These are phyloP conservation scores for Amanita phalloides DNA, from an alignment of 768 basidiomycete species.

Conservation along the genomic window DNA sequence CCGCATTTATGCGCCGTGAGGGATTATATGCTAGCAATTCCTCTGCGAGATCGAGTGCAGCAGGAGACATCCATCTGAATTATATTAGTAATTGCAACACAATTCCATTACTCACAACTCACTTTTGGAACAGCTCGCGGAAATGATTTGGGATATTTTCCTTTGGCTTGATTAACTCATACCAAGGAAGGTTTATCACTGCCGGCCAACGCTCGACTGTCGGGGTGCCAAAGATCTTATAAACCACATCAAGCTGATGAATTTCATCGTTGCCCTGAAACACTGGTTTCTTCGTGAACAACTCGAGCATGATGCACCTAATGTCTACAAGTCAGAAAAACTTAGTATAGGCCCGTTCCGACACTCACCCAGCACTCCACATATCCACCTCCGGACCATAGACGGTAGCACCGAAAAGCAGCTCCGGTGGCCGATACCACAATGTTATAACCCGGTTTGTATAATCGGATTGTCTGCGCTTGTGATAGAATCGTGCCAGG, in stretches of 20 bases:
- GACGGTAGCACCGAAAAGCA: conserved; percentile 89
- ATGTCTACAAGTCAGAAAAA: neutral
- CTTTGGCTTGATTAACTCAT: conserved; percentile 92
- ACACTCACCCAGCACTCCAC: conserved; percentile 94
- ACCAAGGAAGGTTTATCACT: conserved; percentile 86
- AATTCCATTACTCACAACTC: conserved; percentile 11
- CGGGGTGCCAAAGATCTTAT: conserved; percentile 86
- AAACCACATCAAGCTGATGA: conserved; percentile 90
- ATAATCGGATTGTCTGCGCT: conserved; percentile 82
- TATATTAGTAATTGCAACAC: neutral
- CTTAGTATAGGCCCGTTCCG: neutral
- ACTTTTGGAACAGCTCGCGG: conserved; percentile 82
- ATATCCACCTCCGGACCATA: conserved; percentile 98
- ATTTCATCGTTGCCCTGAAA: conserved; percentile 99
- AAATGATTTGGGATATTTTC: conserved; percentile 67
- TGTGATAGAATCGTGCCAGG: conserved; percentile 92
- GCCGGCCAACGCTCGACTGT: conserved; percentile 74
- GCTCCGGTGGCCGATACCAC: conserved; percentile 96
- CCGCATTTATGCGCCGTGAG: conserved; percentile 58
- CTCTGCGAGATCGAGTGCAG: conserved; percentile 82
- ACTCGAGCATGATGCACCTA: conserved; percentile 97
- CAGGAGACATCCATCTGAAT: conserved; percentile 74
- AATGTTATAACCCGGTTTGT: conserved; percentile 99
- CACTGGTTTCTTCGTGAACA: conserved; percentile 91
- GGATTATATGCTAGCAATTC: conserved; percentile 77